Conservation (phyloP, 192 early-diverging fungal species). For the Rhizophagus clarus region DNA sequence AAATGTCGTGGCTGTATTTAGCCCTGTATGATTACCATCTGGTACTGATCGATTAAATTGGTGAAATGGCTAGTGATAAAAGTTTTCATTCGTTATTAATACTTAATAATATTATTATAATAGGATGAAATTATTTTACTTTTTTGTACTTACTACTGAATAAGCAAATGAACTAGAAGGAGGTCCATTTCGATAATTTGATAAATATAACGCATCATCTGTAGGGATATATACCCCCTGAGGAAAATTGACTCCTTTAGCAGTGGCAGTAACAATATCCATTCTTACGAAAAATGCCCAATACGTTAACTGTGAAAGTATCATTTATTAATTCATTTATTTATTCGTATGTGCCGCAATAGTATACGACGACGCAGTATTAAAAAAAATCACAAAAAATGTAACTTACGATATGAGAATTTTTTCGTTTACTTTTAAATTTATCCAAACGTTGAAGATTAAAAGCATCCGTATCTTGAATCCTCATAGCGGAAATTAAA, state of each 20-base stretch:
- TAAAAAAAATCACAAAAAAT: neutral
- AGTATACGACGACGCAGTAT: neutral
- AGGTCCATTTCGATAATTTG: neutral
- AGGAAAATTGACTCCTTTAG: neutral
- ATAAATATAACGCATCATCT: neutral
- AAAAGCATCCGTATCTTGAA: neutral
- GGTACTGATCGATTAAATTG: neutral
- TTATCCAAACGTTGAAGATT: neutral
- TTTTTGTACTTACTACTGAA: neutral
- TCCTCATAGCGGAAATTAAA: neutral
- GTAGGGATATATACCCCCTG: neutral
- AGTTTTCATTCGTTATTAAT: neutral
- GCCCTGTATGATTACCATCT: neutral
- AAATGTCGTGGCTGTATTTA: neutral
- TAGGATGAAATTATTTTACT: neutral
- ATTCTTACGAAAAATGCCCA: neutral
- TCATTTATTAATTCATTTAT: neutral
- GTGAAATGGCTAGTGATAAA: neutral
- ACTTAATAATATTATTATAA: neutral
- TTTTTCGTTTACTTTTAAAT: slow-evolving; percentile 5
- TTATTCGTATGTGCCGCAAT: neutral
- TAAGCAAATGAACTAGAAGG: neutral
- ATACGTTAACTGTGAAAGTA: neutral
- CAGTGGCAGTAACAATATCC: neutral
- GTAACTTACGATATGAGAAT: slow-evolving; percentile 17